Evolutionary conservation across 768 basidiomycete genomes (phyloP).

Genomic region (Vishniacozyma victoriae): DNA sequence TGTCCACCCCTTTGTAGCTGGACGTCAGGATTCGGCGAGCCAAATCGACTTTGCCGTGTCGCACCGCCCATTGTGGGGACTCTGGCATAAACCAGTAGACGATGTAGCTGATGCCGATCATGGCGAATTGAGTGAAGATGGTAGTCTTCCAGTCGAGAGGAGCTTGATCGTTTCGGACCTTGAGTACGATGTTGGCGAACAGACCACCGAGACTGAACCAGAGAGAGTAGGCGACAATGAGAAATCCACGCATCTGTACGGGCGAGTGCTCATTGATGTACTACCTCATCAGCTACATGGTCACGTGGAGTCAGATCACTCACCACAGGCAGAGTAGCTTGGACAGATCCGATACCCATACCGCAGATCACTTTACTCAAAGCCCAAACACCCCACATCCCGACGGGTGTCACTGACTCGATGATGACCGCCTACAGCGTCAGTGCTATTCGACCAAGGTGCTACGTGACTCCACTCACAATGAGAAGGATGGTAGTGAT

Average conservation of each 20-base stretch:
- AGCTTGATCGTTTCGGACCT: background rate
- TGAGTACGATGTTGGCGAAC: slow-evolving; percentile 12
- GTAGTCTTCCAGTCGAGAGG: slow-evolving; percentile 18
- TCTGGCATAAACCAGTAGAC: slow-evolving; percentile 27
- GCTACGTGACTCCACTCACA: background rate
- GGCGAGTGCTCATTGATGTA: slow-evolving; percentile 34
- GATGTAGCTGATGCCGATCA: slow-evolving; percentile 16
- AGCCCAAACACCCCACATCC: slow-evolving; percentile 30
- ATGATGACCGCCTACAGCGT: slow-evolving; percentile 15
- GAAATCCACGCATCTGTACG: slow-evolving; percentile 21
- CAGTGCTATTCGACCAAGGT: background rate
- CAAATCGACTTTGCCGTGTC: slow-evolving; percentile 13
- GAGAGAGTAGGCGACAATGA: slow-evolving; percentile 22
- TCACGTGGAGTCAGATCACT: slow-evolving; percentile 3
- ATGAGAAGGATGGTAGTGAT: slow-evolving; percentile 10
- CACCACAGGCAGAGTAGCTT: slow-evolving; percentile 24
- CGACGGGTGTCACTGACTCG: slow-evolving; percentile 14
- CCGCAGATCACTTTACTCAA: slow-evolving; percentile 29
- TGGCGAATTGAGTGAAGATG: slow-evolving; percentile 31
- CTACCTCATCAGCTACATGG: background rate
- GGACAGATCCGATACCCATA: slow-evolving; percentile 22
- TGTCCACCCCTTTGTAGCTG: slow-evolving; percentile 3
- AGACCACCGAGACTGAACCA: slow-evolving; percentile 26
- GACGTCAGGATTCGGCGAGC: slow-evolving; percentile 10
- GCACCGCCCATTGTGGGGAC: slow-evolving; percentile 22